Conservation (phyloP, 2,329 filamentous ascomycete genomes). For the Dothideomycetes sp. region DNA sequence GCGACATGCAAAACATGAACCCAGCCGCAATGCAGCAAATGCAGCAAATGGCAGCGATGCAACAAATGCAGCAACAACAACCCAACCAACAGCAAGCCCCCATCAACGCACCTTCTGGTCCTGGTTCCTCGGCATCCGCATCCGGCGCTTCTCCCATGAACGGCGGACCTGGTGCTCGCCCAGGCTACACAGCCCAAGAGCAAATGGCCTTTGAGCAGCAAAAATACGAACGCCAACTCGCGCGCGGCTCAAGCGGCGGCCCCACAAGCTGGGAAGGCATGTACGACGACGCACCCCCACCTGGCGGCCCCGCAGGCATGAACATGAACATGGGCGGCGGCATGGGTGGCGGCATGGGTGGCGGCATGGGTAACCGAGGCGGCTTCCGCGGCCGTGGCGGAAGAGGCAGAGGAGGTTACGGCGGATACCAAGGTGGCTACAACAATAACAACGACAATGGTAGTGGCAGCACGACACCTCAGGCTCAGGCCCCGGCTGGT, state of each 20-base stretch:
- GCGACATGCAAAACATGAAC: constrained; percentile 54
- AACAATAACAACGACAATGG: constrained; percentile 12
- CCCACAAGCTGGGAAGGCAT: constrained; percentile 94
- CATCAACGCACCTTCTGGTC: constrained; percentile 13
- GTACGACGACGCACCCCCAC: constrained; percentile 92
- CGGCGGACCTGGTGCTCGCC: constrained; percentile 21
- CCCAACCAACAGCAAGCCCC: constrained; percentile 24
- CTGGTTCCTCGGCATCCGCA: constrained; percentile 7
- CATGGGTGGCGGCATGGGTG: constrained; percentile 20
- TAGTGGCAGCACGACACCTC: constrained; percentile 14
- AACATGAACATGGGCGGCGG: constrained; percentile 31
- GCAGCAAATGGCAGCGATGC: constrained; percentile 54
- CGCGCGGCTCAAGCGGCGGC: constrained; percentile 47
- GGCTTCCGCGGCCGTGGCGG: constrained; percentile 30
- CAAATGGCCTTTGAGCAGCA: constrained; percentile 68
- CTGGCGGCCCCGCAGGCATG: constrained; percentile 49
- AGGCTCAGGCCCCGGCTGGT: constrained; percentile 53
- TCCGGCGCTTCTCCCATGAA: too few species aligned
- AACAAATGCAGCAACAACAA: constrained; percentile 59
- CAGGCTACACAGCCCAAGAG: constrained; percentile 57
- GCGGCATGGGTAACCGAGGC: not conserved
- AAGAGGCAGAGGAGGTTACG: constrained; percentile 27
- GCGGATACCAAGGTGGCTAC: constrained; percentile 24
- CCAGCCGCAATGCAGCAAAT: constrained; percentile 66
- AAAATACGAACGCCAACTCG: constrained; percentile 60